A percentile compares a stretch with the other conserved stretches of the same genome.
Evolutionary conservation across 352 stramenopile genomes (phyloP).

Genomic region (Phytophthora palmivora): DNA sequence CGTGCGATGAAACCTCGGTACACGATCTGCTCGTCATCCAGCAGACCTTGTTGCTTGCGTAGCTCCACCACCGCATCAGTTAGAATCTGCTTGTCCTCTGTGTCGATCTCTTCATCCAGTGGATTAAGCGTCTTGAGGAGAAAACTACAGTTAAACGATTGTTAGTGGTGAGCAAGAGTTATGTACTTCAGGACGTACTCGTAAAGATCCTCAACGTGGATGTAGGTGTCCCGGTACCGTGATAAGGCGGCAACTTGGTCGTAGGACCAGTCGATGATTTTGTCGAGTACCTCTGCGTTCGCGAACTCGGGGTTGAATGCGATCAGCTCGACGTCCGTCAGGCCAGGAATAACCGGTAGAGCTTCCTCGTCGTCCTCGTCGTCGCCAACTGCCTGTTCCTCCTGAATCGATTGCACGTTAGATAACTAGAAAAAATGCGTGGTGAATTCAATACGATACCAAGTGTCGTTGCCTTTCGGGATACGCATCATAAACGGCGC

Average conservation of each 20-base stretch:
- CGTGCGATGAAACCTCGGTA: constrained; percentile 63
- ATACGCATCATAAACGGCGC: constrained; percentile 4
- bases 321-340: constrained; percentile 54
- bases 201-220: constrained; percentile 63
- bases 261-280: constrained; percentile 76
- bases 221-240: constrained; percentile 50
- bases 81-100: constrained; percentile 50
- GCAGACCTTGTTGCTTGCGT: constrained; percentile 51
- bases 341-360: constrained; percentile 38
- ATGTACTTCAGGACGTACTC: constrained; percentile 28
- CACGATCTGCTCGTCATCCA: constrained; percentile 52
- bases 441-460: constrained; percentile 8
- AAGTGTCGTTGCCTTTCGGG: constrained; percentile 23
- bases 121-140: constrained; percentile 67
- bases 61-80: constrained; percentile 41
- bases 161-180: not conserved
- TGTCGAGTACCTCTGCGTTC: constrained; percentile 51
- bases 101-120: constrained; percentile 51
- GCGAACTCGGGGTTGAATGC: constrained; percentile 70
- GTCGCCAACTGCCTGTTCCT: constrained; percentile 1
- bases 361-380: constrained; percentile 18
- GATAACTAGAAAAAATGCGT: not conserved
- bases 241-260: constrained; percentile 47
- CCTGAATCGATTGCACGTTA: constrained; percentile 1
- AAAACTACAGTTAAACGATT: constrained; percentile 38